Evolutionary conservation across 495 filamentous ascomycete genomes (phyloP).

Genomic region (Trichoderma reesei): DNA sequence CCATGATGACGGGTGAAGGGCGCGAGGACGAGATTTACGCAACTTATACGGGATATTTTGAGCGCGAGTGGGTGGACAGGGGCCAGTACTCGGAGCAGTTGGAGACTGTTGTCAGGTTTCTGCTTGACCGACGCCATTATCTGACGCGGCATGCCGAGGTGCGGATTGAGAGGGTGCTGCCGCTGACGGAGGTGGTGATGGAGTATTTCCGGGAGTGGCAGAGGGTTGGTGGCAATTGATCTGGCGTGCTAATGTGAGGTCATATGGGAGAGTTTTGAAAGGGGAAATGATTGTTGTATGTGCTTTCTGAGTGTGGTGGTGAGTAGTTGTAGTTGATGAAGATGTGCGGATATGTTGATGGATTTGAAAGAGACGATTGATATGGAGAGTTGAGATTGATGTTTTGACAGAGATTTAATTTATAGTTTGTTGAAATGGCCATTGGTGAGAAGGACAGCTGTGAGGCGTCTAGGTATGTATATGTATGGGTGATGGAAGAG

Average conservation of each 20-base stretch:
- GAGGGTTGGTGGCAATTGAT: slow-evolving; percentile 6
- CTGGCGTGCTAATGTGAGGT: slow-evolving; percentile 23
- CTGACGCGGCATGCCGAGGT: not conserved
- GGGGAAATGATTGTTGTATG: not conserved
- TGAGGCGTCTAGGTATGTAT: too few relatives aligned
- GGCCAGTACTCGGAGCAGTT: not conserved
- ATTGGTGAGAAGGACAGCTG: too few relatives aligned
- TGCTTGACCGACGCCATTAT: not conserved
- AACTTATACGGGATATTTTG: too few relatives aligned
- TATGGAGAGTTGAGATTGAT: too few relatives aligned
- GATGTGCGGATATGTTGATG: too few relatives aligned
- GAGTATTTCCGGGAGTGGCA: slow-evolving; percentile 22
- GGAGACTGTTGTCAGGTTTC: not conserved
- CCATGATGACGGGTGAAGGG: slow-evolving; percentile 26
- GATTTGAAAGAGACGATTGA: too few relatives aligned
- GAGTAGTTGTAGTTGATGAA: too few relatives aligned
- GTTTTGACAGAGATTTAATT: too few relatives aligned
- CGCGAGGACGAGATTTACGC: too few relatives aligned
- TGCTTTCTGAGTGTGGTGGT: too few relatives aligned
- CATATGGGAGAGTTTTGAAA: slow-evolving; percentile 22
- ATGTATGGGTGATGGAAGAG: too few relatives aligned
- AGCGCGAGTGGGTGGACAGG: not conserved
- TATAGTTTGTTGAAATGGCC: too few relatives aligned
- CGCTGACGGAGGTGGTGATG: slow-evolving; percentile 13
- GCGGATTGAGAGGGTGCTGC: not conserved